Conservation (phyloP, 106 monocot genomes). For the Dioscorea alata region DNA sequence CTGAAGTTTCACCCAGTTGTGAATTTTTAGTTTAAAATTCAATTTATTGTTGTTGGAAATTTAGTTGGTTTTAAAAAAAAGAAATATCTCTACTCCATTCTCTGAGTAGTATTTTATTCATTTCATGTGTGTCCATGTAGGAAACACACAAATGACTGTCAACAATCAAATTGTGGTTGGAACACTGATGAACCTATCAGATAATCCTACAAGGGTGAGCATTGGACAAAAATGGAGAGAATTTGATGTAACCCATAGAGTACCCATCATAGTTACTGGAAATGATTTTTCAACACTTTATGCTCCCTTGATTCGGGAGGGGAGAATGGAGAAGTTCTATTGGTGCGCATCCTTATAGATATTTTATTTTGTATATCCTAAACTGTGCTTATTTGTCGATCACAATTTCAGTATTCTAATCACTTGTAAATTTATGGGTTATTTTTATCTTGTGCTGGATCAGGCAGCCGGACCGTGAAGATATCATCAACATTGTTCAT, state of each 20-base stretch:
- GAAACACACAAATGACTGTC: slow-evolving; percentile 96
- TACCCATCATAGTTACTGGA: slow-evolving; percentile 87
- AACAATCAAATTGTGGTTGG: slow-evolving; percentile 97
- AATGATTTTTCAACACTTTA: slow-evolving; percentile 92
- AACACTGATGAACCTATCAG: slow-evolving; percentile 85
- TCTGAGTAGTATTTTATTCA: background rate
- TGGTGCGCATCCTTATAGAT: slow-evolving; percentile 34
- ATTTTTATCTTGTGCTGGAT: slow-evolving; percentile 7
- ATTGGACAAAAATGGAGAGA: slow-evolving; percentile 92
- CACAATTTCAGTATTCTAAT: too few species aligned
- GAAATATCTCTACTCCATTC: too few species aligned
- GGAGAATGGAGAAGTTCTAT: slow-evolving; percentile 96
- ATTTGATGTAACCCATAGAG: slow-evolving; percentile 75
- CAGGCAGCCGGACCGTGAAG: slow-evolving; percentile 78
- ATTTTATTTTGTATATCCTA: too few species aligned
- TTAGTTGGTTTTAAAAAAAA: too few species aligned
- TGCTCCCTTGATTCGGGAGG: slow-evolving; percentile 94
- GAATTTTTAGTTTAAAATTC: too few species aligned
- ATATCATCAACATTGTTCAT: slow-evolving; percentile 81
- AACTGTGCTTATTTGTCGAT: too few species aligned
- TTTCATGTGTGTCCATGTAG: slow-evolving; percentile 21
- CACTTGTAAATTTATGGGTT: too few species aligned
- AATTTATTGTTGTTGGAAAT: too few species aligned
- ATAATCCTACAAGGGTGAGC: slow-evolving; percentile 92
- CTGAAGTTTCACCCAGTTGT: too few species aligned